phyloP scores from a whole-genome alignment of 352 stramenopile genomes.

The Pythium sukuiense region DNA sequence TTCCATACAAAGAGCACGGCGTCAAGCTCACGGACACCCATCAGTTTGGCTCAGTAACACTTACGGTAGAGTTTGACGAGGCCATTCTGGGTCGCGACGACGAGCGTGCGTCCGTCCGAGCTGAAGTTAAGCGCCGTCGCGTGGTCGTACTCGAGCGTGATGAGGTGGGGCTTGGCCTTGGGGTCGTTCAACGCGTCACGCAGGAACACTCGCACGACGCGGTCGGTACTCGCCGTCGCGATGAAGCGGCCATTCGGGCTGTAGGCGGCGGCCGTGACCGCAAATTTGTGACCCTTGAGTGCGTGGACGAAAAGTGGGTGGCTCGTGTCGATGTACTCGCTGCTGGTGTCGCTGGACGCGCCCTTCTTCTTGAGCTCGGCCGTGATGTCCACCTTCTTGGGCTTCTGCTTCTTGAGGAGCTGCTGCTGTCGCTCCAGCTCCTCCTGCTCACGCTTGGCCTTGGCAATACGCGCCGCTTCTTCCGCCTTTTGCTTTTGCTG shows the following conservation, averaged over 20 bases:
- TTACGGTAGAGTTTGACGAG: constrained; percentile 75
- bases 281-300: constrained; percentile 75
- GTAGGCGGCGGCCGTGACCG: constrained; percentile 61
- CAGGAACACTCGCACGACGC: constrained; percentile 69
- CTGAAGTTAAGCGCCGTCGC: constrained; percentile 75
- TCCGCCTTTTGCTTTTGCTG: constrained; percentile 42
- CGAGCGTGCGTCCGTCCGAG: constrained; percentile 69
- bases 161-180: constrained; percentile 56
- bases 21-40: background rate
- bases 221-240: constrained; percentile 71
- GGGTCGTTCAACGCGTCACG: constrained; percentile 65
- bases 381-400: constrained; percentile 72
- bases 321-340: constrained; percentile 30
- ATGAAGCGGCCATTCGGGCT: constrained; percentile 81
- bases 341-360: constrained; percentile 11
- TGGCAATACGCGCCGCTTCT: constrained; percentile 36
- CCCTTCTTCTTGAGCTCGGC: constrained; percentile 73
- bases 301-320: constrained; percentile 45
- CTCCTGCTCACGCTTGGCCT: constrained; percentile 46
- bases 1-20: background rate
- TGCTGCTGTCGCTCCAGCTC: constrained; percentile 47
- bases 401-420: constrained; percentile 58
- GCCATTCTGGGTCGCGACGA: constrained; percentile 65
- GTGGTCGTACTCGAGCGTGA: constrained; percentile 82
- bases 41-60: constrained; percentile 4